Percentiles rank a stretch among this genome's conserved stretches.
Conservation (phyloP, 2,329 filamentous ascomycete genomes). For the Hirsutella minnesotensis region DNA sequence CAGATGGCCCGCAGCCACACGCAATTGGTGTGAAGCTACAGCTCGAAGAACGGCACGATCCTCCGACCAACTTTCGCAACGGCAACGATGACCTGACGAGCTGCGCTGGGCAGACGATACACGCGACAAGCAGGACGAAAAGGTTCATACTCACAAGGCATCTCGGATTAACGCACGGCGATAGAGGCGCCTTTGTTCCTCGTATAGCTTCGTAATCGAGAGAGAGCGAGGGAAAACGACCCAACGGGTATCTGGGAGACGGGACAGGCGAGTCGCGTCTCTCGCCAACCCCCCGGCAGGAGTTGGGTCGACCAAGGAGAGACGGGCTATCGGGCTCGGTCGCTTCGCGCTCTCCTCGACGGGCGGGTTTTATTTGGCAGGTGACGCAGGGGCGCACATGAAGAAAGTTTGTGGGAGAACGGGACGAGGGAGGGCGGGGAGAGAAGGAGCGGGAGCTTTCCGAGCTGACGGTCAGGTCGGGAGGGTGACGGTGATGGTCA, state of each 20-base stretch:
- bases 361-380: neutral
- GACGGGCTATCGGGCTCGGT: neutral
- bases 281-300: slow-evolving; percentile 1
- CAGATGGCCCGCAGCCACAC: too few species aligned
- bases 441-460: neutral
- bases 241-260: neutral
- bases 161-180: slow-evolving; percentile 18
- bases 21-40: too few species aligned
- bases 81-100: too few species aligned
- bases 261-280: slow-evolving; percentile 4
- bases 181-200: slow-evolving; percentile 9
- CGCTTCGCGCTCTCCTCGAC: neutral
- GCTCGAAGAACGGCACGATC: too few species aligned
- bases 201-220: neutral
- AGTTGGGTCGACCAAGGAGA: neutral
- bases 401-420: neutral
- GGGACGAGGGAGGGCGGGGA: neutral
- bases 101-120: neutral
- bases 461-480: neutral
- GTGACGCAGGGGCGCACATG: neutral
- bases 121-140: neutral
- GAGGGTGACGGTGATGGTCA: neutral
- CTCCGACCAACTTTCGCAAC: too few species aligned
- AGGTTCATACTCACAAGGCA: slow-evolving; percentile 23
- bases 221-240: neutral